Conservation (phyloP, 2,329 filamentous ascomycete genomes). For the Scedosporium apiospermum region DNA sequence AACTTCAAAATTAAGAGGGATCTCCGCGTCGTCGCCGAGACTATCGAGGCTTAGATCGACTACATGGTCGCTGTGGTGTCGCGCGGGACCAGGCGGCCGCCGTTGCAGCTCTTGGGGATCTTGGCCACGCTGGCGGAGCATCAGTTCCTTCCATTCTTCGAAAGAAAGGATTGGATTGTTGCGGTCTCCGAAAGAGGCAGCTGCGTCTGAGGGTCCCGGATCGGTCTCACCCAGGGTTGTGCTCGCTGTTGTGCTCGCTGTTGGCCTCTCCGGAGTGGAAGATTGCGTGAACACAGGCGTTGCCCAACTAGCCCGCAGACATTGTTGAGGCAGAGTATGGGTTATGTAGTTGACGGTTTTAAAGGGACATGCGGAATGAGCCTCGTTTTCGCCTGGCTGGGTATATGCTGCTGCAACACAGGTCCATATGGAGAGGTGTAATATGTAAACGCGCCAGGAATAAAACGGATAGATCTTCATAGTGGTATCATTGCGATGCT, state of each 20-base stretch:
- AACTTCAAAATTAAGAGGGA: conserved; percentile 48
- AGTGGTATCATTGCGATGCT: no score
- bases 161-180: conserved; percentile 73
- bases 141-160: conserved; percentile 96
- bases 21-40: conserved; percentile 81
- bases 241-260: conserved; percentile 5
- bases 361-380: neutral
- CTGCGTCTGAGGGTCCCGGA: neutral
- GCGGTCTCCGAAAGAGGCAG: conserved; percentile 16
- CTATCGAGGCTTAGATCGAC: conserved; percentile 61
- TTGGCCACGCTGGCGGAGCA: conserved; percentile 77
- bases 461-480: neutral
- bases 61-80: conserved; percentile 15
- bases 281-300: neutral
- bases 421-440: neutral
- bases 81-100: neutral
- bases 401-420: neutral
- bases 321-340: conserved; percentile 67
- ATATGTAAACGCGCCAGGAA: neutral
- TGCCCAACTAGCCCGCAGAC: conserved; percentile 54
- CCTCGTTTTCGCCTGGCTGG: neutral
- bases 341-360: conserved; percentile 72
- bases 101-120: conserved; percentile 40
- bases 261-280: neutral
- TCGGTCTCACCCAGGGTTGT: conserved; percentile 4